Base-by-base conservation (phyloP, 2,329 filamentous ascomycete species). In the Zymoseptoria crescenta region DNA sequence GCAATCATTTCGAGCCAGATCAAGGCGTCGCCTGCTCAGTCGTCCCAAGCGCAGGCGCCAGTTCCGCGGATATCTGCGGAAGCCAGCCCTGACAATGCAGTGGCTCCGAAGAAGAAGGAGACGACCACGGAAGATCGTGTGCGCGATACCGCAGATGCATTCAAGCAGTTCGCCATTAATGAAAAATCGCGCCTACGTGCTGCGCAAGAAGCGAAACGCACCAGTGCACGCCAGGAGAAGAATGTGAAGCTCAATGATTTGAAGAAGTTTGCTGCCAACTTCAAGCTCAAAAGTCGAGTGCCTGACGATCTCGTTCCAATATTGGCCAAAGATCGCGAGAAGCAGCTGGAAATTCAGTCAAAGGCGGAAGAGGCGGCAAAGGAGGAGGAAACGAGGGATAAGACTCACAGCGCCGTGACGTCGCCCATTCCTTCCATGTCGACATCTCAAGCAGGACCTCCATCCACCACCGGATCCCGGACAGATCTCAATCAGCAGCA, bases 261-360 rank as follows among this genome's bases (percentile, higher is more conserved):
- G 59, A 95, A 94, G 80, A 96, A 93, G 70, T 99, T 99, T 74
- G 91, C 94, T 0, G 84, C 87, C 66, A 94, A 84, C 71, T 99
- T 99, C 80, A 97, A 97, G 76, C 83, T 99, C 19, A 87, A 89
- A 54, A 96, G 93, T 2, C 91, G 92, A 5, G 91, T 99, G 9
- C 94, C 94, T 1, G 86, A 84, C 55, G 94, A 99, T 74, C 77
- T 99, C 41, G 91, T 99, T 28, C 87, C 90, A 1, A 99, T 99
- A 65, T 87, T 99, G 61, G 93, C 94, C 59, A 99, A 97, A 73
- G 94, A 99, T 71, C 91, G 91, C n/a, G 82, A 80, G 52, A 99
- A 96, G 77, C 94, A 97, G 75, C 86, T 91, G 69, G 86, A 92
- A 70, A 97, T 99, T 63, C 87, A 96, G 69, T 88, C 91, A 67